Conservation (phyloP, 2,329 filamentous ascomycete genomes). For the Acephala macrosclerotiorum region DNA sequence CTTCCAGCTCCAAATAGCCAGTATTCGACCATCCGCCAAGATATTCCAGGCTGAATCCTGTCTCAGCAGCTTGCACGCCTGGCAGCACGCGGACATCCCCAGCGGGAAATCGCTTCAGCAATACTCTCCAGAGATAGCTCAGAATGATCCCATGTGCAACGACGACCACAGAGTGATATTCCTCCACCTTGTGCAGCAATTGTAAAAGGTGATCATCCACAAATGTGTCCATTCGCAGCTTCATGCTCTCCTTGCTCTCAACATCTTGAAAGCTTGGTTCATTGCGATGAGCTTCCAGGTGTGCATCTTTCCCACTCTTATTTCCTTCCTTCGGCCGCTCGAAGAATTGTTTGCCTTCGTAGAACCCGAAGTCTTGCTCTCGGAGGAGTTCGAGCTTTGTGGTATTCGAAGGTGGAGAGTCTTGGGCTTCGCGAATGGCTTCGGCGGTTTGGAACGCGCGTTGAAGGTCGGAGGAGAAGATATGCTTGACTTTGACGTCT, state of each 20-base stretch:
- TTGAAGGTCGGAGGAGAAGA: conserved; percentile 82
- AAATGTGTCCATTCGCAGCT: conserved; percentile 68
- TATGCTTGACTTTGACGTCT: conserved; percentile 67
- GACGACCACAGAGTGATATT: conserved; percentile 62
- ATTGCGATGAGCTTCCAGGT: conserved; percentile 48
- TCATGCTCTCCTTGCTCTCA: conserved; percentile 75
- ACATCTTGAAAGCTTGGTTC: conserved; percentile 58
- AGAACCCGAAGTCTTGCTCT: conserved; percentile 78
- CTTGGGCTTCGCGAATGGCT: conserved; percentile 66
- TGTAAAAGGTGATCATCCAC: conserved; percentile 69
- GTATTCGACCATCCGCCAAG: conserved; percentile 71
- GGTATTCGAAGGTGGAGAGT: conserved; percentile 23
- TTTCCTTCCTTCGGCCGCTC: conserved; percentile 47
- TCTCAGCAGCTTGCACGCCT: conserved; percentile 48
- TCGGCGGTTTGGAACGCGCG: conserved; percentile 77
- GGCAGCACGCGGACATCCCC: conserved; percentile 45
- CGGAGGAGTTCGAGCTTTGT: conserved; percentile 56
- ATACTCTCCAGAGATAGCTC: conserved; percentile 68
- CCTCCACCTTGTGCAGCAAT: conserved; percentile 46
- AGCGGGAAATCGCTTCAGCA: conserved; percentile 62
- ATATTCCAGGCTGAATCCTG: conserved; percentile 53
- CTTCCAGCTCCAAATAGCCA: conserved; percentile 55
- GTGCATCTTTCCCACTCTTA: conserved; percentile 46
- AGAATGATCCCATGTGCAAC: conserved; percentile 88
- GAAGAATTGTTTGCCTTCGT: conserved; percentile 69